These are phyloP conservation scores for Trichomonas gallinae DNA, from an alignment of 208 protist species.

Conservation along the genomic window DNA sequence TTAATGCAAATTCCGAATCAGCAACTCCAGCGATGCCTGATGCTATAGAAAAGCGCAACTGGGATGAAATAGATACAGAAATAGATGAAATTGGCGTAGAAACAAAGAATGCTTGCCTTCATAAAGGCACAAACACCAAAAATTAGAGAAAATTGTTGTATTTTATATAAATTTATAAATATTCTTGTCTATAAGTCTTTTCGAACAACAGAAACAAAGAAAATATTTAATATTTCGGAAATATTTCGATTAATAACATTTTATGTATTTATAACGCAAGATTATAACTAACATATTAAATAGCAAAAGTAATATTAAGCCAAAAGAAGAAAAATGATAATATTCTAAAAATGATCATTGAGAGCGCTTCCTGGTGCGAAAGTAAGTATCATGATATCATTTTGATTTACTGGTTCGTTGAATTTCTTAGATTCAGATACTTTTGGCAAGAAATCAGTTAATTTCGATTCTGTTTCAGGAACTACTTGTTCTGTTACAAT, in stretches of 20 bases:
- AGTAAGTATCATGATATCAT: neutral
- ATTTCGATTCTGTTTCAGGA: neutral
- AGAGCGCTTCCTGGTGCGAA: neutral
- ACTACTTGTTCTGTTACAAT: too few species aligned
- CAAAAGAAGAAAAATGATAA: neutral
- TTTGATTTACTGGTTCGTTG: neutral
- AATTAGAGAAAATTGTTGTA: too few species aligned
- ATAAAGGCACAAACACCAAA: neutral
- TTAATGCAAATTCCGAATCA: neutral
- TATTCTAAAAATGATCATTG: neutral
- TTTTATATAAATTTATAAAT: too few species aligned
- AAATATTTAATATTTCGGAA: too few species aligned
- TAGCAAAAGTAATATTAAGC: too few species aligned
- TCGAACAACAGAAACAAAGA: too few species aligned
- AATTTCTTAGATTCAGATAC: neutral
- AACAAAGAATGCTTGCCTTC: neutral
- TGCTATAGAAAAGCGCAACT: neutral
- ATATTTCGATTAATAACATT: too few species aligned
- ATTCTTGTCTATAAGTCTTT: too few species aligned
- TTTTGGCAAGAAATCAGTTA: neutral
- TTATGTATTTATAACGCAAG: too few species aligned
- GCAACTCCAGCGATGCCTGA: neutral
- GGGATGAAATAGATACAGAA: neutral
- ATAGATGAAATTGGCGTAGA: neutral
- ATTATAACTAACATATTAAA: too few species aligned